These are phyloP conservation scores for Neonectria punicea DNA, from an alignment of 2,329 filamentous ascomycete genomes.

Conservation along the genomic window DNA sequence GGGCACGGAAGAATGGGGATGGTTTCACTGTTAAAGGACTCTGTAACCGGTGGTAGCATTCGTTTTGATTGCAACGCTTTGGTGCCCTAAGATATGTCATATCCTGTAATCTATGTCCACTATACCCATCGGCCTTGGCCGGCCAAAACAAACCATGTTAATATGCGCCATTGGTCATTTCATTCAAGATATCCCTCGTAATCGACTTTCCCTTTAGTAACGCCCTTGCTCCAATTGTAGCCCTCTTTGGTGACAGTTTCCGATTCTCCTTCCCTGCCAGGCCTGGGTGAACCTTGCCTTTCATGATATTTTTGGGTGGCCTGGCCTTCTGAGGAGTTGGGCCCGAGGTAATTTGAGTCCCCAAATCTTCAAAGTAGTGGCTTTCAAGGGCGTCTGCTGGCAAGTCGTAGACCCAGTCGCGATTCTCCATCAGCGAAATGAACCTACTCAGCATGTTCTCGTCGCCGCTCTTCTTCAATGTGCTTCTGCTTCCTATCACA, in stretches of 20 bases:
- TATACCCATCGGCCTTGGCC: conserved; percentile 22
- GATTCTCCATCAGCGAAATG: conserved; percentile 78
- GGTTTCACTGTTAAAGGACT: neutral
- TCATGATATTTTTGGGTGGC: conserved; percentile 44
- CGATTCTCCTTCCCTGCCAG: conserved; percentile 56
- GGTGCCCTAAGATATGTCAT: conserved; percentile 23
- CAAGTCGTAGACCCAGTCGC: conserved; percentile 84
- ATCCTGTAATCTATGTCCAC: conserved; percentile 12
- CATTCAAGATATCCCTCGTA: conserved; percentile 82
- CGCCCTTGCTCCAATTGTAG: conserved; percentile 68
- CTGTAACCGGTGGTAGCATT: neutral
- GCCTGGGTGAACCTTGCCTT: conserved; percentile 26
- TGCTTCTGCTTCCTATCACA: conserved; percentile 84
- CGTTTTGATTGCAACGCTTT: conserved; percentile 12
- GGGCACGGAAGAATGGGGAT: neutral
- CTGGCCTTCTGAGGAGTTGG: conserved; percentile 44
- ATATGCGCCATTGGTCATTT: conserved; percentile 63
- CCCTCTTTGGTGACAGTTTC: conserved; percentile 62
- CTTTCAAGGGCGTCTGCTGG: conserved; percentile 69
- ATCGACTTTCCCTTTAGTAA: conserved; percentile 75
- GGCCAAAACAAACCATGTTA: conserved; percentile 32
- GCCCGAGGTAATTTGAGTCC: conserved; percentile 58
- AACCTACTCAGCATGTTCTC: conserved; percentile 83
- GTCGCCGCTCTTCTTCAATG: conserved; percentile 76
- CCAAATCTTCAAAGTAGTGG: conserved; percentile 73